phyloP scores from a whole-genome alignment of 1,284 basidiomycete species.

The Leccinum ponderosum region DNA sequence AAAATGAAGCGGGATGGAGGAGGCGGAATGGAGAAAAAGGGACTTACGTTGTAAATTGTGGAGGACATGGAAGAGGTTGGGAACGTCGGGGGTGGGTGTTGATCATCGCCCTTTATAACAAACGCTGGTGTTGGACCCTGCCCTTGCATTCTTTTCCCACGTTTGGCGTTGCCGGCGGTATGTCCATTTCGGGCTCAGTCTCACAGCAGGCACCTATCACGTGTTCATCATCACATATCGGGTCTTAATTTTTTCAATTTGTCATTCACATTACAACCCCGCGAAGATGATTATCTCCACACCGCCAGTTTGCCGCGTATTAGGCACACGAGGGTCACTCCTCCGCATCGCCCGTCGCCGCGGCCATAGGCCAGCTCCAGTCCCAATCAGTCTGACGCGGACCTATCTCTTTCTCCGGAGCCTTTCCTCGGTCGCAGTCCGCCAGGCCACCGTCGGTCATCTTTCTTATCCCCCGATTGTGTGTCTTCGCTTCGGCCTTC shows the following conservation, averaged over 20 bases:
- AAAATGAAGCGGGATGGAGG: neutral
- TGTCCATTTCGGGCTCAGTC: constrained; percentile 28
- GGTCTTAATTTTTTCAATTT: constrained; percentile 18
- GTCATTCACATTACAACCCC: constrained; percentile 13
- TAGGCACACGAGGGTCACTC: constrained; percentile 1
- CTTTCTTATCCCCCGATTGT: constrained; percentile 10
- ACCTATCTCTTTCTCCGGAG: constrained; percentile 2
- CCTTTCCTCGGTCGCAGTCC: constrained; percentile 12
- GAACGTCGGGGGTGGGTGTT: constrained; percentile 39
- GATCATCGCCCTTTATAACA: constrained; percentile 42
- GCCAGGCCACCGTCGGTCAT: constrained; percentile 19
- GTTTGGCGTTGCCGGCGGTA: constrained; percentile 37
- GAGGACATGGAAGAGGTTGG: constrained; percentile 44
- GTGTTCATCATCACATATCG: constrained; percentile 24
- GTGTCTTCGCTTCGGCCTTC: neutral
- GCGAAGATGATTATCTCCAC: constrained; percentile 25
- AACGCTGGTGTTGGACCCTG: constrained; percentile 36
- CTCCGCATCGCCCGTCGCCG: neutral
- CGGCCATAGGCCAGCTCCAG: neutral
- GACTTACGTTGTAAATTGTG: constrained; percentile 49
- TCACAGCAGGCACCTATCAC: constrained; percentile 33
- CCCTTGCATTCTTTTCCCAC: constrained; percentile 37
- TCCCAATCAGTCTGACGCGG: neutral
- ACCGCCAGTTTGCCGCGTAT: neutral
- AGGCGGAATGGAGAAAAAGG: neutral